These are phyloP conservation scores for Vachellia collinsii DNA, from an alignment of 306 rosid genomes.

Conservation along the genomic window DNA sequence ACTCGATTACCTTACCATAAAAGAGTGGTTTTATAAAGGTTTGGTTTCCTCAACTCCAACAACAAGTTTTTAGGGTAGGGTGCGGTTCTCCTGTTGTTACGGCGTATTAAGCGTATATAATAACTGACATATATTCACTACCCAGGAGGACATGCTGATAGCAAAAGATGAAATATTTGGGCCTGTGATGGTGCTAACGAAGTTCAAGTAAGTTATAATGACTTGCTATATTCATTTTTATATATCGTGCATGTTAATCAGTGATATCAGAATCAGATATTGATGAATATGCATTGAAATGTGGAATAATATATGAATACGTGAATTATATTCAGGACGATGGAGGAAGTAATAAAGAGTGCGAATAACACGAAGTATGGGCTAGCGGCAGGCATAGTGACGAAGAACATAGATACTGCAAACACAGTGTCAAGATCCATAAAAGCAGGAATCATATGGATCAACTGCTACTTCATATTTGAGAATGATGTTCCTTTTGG, in stretches of 20 bases:
- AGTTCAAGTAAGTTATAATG: constrained; percentile 72
- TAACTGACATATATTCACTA: too few relatives aligned
- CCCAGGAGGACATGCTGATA: constrained; percentile 68
- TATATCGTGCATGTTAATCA: too few relatives aligned
- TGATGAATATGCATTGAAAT: not conserved
- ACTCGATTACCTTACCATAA: too few relatives aligned
- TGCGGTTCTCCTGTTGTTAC: too few relatives aligned
- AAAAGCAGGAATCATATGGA: constrained; percentile 77
- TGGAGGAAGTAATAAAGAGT: constrained; percentile 72
- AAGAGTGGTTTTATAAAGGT: too few relatives aligned
- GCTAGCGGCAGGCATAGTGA: constrained; percentile 81
- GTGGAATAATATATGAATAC: not conserved
- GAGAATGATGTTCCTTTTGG: constrained; percentile 75
- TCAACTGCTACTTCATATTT: constrained; percentile 75
- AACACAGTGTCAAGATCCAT: constrained; percentile 88
- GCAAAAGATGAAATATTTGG: constrained; percentile 84
- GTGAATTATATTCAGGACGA: constrained; percentile 59
- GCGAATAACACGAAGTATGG: constrained; percentile 80
- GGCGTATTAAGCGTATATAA: too few relatives aligned
- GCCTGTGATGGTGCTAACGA: constrained; percentile 70
- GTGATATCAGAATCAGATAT: too few relatives aligned
- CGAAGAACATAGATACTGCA: constrained; percentile 68
- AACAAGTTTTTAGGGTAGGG: too few relatives aligned
- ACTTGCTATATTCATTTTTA: not conserved
- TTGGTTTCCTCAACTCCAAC: too few relatives aligned